These are phyloP conservation scores for Schizosaccharomyces octosporus DNA, from an alignment of 805 yeast genomes.

Conservation along the genomic window DNA sequence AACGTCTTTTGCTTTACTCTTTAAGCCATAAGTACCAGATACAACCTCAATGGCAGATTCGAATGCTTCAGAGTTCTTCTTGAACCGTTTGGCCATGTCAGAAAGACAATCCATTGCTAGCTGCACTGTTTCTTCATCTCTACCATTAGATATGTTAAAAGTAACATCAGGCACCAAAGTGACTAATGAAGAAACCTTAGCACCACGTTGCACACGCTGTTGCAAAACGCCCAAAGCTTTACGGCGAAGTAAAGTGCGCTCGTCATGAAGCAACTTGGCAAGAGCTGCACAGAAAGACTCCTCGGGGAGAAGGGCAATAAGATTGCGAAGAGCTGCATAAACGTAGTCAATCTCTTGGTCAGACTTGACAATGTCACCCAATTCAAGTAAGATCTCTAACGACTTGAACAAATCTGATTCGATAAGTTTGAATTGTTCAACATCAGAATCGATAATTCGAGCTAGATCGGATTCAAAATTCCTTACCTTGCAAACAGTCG, in stretches of 20 bases:
- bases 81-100: slow-evolving; percentile 37
- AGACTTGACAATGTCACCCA: background rate
- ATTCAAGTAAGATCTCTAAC: background rate
- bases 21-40: slow-evolving; percentile 29
- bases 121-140: slow-evolving; percentile 28
- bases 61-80: slow-evolving; percentile 21
- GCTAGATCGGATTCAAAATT: background rate
- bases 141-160: slow-evolving; percentile 2
- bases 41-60: slow-evolving; percentile 24
- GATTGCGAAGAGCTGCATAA: background rate
- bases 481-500: background rate
- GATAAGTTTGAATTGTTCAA: background rate
- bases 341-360: background rate
- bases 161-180: background rate
- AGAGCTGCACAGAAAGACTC: slow-evolving; percentile 9
- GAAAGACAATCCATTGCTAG: slow-evolving; percentile 47
- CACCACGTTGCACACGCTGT: background rate
- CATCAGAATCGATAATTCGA: background rate
- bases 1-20: slow-evolving; percentile 31
- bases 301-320: background rate
- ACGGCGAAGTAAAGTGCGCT: background rate
- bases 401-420: background rate
- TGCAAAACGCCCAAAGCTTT: background rate
- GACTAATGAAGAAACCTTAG: background rate
- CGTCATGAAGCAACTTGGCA: slow-evolving; percentile 8